phyloP scores from a whole-genome alignment of 805 yeast genomes.

The Saccharomycopsis microspora region DNA sequence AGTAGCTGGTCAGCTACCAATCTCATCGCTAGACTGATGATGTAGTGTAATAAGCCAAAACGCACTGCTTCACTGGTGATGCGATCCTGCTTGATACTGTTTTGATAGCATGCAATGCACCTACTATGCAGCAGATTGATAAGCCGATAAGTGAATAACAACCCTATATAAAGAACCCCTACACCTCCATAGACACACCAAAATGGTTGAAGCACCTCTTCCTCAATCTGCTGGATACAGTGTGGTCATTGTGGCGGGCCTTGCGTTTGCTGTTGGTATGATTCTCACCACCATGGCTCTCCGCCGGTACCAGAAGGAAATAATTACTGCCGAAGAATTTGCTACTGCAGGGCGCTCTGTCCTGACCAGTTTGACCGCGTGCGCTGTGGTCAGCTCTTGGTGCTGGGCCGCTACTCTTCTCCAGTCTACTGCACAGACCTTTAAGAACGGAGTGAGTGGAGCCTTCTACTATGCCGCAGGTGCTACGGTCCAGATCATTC shows the following conservation, averaged over 20 bases:
- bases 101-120: no score
- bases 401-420: constrained; percentile 54
- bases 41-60: no score
- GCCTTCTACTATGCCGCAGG: constrained; percentile 85
- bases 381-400: constrained; percentile 93
- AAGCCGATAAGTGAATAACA: no score
- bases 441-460: constrained; percentile 67
- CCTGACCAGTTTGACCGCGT: constrained; percentile 71
- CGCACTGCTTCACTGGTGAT: no score
- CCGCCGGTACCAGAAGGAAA: constrained; percentile 71
- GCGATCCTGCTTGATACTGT: no score
- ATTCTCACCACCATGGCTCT: constrained; percentile 59
- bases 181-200: no score
- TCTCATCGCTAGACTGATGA: no score
- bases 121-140: no score
- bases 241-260: constrained; percentile 33
- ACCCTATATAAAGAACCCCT: no score
- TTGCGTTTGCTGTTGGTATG: constrained; percentile 69
- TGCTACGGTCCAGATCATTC: constrained; percentile 78
- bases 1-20: no score
- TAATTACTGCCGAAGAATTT: constrained; percentile 87
- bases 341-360: constrained; percentile 89
- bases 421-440: constrained; percentile 63
- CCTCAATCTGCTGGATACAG: constrained; percentile 27
- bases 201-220: constrained; percentile 6